These are phyloP conservation scores for Boletus rubroflammeus DNA, from an alignment of 768 basidiomycete species.

Conservation along the genomic window DNA sequence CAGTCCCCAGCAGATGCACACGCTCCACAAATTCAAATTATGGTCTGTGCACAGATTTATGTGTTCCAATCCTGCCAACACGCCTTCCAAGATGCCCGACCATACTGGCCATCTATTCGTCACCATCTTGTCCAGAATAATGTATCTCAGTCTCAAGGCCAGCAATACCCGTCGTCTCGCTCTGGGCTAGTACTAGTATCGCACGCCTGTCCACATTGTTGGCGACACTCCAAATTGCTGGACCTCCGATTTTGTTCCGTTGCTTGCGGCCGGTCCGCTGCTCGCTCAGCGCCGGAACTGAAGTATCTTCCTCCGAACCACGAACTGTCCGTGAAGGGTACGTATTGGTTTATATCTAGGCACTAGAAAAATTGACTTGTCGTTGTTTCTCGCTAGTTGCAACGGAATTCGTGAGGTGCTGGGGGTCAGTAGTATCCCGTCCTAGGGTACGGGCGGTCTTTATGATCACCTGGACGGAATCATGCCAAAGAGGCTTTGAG, in stretches of 20 bases:
- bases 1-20: too few relatives aligned
- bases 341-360: neutral
- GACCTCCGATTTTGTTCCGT: constrained; percentile 21
- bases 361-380: neutral
- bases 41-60: neutral
- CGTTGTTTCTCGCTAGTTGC: constrained; percentile 5
- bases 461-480: constrained; percentile 22
- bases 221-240: constrained; percentile 6
- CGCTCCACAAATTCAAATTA: neutral
- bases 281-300: constrained; percentile 15
- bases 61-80: neutral
- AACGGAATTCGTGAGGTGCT: constrained; percentile 4
- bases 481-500: constrained; percentile 8
- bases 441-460: constrained; percentile 18
- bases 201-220: constrained; percentile 20
- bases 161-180: neutral
- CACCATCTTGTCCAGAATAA: too few relatives aligned
- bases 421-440: neutral
- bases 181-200: neutral
- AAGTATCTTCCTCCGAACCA: constrained; percentile 12
- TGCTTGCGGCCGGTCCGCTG: constrained; percentile 8
- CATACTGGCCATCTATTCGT: neutral
- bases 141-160: neutral
- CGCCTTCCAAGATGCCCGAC: neutral
- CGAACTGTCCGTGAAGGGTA: constrained; percentile 4